phyloP scores from a whole-genome alignment of 2,329 filamentous ascomycete genomes.

The Botryotinia calthae region DNA sequence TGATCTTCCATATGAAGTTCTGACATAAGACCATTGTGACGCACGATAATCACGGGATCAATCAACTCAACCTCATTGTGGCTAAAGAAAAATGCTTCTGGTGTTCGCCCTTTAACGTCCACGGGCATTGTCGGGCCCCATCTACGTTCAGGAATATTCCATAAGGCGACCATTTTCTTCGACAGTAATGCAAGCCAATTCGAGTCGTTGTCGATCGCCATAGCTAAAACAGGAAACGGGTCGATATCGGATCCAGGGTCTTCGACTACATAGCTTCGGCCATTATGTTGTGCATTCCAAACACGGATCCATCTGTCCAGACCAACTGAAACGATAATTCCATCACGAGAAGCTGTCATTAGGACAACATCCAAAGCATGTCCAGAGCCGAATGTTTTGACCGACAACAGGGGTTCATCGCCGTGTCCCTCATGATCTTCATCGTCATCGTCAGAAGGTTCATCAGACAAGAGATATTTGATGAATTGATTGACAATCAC shows the following conservation, averaged over 20 bases:
- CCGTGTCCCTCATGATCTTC: conserved; percentile 46
- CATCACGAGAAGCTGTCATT: conserved; percentile 59
- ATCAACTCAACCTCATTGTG: conserved; percentile 41
- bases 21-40: conserved; percentile 60
- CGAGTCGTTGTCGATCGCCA: conserved; percentile 63
- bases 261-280: conserved; percentile 44
- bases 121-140: conserved; percentile 57
- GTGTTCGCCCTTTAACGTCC: conserved; percentile 56
- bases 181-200: conserved; percentile 65
- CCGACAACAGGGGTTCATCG: conserved; percentile 53
- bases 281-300: conserved; percentile 53
- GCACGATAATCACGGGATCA: conserved; percentile 58
- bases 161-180: conserved; percentile 57
- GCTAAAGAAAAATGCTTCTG: conserved; percentile 63
- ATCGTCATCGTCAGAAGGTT: conserved; percentile 46
- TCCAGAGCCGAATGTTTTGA: conserved; percentile 59
- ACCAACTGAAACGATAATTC: conserved; percentile 66
- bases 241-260: conserved; percentile 39
- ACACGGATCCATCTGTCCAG: conserved; percentile 67
- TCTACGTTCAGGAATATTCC: conserved; percentile 56
- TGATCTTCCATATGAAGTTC: conserved; percentile 52
- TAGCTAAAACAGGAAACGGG: conserved; percentile 58
- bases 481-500: conserved; percentile 68
- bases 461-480: conserved; percentile 69
- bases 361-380: conserved; percentile 69